Percentiles rank a stretch among this genome's conserved stretches.
phyloP scores from a whole-genome alignment of 2,329 filamentous ascomycete genomes.

The Dendrostoma leiphaemia region DNA sequence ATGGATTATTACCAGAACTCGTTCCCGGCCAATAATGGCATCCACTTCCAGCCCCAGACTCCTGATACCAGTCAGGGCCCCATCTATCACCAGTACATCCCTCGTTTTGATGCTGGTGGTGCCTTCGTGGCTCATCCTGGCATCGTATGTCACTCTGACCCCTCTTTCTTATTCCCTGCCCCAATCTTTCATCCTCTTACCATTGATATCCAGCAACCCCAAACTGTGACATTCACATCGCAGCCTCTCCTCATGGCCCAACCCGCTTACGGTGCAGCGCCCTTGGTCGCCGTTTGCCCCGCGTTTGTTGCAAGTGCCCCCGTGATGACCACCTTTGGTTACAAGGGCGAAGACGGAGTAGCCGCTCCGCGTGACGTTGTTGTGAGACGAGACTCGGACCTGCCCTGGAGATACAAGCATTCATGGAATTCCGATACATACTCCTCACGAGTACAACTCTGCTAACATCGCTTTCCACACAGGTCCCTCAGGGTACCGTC shows the following conservation, averaged over 20 bases:
- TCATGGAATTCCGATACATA: background rate
- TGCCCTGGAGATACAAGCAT: background rate
- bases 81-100: conserved; percentile 53
- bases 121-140: conserved; percentile 5
- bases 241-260: background rate
- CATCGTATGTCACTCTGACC: conserved; percentile 15
- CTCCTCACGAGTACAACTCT: background rate
- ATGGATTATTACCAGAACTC: conserved; percentile 40
- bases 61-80: conserved; percentile 57
- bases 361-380: conserved; percentile 12
- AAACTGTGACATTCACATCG: conserved; percentile 7
- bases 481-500: conserved; percentile 20
- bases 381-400: conserved; percentile 9
- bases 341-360: background rate
- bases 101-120: conserved; percentile 45
- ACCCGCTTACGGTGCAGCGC: background rate
- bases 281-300: conserved; percentile 15
- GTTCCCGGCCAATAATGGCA: conserved; percentile 39
- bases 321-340: conserved; percentile 5
- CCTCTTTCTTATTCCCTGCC: conserved; percentile 30
- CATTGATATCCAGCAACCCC: conserved; percentile 14
- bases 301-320: conserved; percentile 18
- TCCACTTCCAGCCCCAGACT: conserved; percentile 58
- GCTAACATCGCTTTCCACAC: conserved; percentile 16
- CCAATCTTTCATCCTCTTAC: conserved; percentile 24